Evolutionary conservation across 352 stramenopile species (phyloP).

Genomic region (Plasmopara muralis): DNA sequence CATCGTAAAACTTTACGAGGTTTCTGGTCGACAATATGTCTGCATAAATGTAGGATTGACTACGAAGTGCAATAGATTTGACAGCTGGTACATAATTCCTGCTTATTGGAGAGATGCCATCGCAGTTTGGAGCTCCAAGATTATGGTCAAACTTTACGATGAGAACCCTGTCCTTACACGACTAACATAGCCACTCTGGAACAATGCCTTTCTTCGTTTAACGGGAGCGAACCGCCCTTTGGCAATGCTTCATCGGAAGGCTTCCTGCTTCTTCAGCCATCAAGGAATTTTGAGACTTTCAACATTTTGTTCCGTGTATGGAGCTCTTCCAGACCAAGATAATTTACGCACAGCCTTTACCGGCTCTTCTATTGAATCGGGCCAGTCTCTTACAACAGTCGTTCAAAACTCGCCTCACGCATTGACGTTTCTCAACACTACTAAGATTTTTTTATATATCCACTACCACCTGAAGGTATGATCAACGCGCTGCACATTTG

Average conservation of each 20-base stretch:
- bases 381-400: background rate
- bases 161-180: constrained; percentile 5
- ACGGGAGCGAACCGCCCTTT: background rate
- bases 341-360: background rate
- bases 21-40: no score
- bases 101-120: no score
- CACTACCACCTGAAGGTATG: background rate
- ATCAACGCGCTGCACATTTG: background rate
- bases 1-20: no score
- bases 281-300: no score
- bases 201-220: constrained; percentile 2
- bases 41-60: no score
- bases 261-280: background rate
- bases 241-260: background rate
- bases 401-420: background rate
- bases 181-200: constrained; percentile 8
- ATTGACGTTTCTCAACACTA: background rate
- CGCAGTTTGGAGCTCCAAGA: no score
- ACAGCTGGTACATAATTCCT: no score
- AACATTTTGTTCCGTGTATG: no score
- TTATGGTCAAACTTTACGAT: constrained; percentile 1
- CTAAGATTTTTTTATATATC: background rate
- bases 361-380: background rate
- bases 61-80: no score
- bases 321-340: background rate